Evolutionary conservation across 345 rosid genomes (phyloP).

Genomic region (Salix exigua): DNA sequence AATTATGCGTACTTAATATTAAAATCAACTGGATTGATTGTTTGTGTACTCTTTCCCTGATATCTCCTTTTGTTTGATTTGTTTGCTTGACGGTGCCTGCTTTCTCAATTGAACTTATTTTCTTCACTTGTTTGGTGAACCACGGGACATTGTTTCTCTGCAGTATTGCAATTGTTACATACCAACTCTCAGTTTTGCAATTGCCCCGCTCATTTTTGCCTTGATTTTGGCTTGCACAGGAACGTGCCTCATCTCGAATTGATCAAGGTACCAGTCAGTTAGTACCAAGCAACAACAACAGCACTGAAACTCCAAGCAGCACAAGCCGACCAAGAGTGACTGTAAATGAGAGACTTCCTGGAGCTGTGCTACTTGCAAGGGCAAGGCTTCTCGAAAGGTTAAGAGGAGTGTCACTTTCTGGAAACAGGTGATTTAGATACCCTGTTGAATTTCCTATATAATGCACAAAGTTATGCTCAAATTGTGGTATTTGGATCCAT

Average conservation of each 20-base stretch:
- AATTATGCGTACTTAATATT: no score
- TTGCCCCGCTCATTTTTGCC: not conserved
- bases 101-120: not conserved
- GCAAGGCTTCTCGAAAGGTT: slow-evolving; percentile 88
- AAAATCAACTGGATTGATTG: no score
- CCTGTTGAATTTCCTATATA: not conserved
- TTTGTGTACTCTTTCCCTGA: not conserved
- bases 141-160: no score
- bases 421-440: slow-evolving; percentile 47
- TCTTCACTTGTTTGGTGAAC: not conserved
- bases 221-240: slow-evolving; percentile 39
- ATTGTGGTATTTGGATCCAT: not conserved
- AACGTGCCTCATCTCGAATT: slow-evolving; percentile 36
- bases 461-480: not conserved
- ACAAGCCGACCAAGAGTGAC: slow-evolving; percentile 34
- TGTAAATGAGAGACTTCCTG: slow-evolving; percentile 78
- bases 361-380: slow-evolving; percentile 86
- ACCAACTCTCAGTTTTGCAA: not conserved
- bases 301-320: slow-evolving; percentile 35
- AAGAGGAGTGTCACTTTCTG: slow-evolving; percentile 66
- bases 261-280: slow-evolving; percentile 41
- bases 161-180: no score
- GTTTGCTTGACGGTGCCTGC: not conserved
- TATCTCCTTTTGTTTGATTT: not conserved
- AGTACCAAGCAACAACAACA: slow-evolving; percentile 33